Conservation (phyloP, 179 eudicot genomes). For the Corrigiola litoralis region DNA sequence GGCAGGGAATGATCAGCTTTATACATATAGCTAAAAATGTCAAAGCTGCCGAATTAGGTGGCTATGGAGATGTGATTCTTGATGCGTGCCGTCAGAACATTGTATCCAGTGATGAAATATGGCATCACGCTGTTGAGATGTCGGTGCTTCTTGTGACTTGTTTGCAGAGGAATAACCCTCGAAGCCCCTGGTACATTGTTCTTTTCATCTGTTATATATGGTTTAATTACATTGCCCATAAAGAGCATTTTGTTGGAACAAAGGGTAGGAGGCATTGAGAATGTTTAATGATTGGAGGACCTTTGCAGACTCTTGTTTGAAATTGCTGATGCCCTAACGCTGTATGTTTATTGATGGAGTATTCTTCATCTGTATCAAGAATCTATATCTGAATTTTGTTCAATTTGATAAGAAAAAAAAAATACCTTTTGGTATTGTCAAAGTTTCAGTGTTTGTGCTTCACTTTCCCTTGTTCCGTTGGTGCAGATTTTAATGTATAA, state of each 20-base stretch:
- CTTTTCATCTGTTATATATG: neutral
- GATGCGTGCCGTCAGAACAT: conserved; percentile 91
- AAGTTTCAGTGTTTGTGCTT: neutral
- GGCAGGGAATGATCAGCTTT: conserved; percentile 86
- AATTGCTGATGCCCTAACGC: neutral
- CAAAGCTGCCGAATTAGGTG: conserved; percentile 58
- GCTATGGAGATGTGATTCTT: conserved; percentile 78
- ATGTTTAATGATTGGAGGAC: neutral
- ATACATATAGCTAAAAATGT: conserved; percentile 66
- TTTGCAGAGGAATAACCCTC: conserved; percentile 70
- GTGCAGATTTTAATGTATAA: neutral
- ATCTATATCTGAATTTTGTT: neutral
- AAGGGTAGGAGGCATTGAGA: neutral
- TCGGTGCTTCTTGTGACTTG: conserved; percentile 61
- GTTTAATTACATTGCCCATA: neutral
- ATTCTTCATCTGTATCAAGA: neutral
- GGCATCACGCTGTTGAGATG: conserved; percentile 92
- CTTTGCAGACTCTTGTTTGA: neutral
- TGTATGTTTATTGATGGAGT: neutral
- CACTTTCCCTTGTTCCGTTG: neutral
- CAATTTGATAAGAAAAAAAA: neutral
- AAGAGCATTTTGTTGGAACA: neutral
- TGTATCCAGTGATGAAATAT: conserved; percentile 76
- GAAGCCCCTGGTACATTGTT: conserved; percentile 76
- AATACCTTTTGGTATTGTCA: neutral